Evolutionary conservation across 768 basidiomycete species (phyloP).

Genomic region (Leccinum imitatum): DNA sequence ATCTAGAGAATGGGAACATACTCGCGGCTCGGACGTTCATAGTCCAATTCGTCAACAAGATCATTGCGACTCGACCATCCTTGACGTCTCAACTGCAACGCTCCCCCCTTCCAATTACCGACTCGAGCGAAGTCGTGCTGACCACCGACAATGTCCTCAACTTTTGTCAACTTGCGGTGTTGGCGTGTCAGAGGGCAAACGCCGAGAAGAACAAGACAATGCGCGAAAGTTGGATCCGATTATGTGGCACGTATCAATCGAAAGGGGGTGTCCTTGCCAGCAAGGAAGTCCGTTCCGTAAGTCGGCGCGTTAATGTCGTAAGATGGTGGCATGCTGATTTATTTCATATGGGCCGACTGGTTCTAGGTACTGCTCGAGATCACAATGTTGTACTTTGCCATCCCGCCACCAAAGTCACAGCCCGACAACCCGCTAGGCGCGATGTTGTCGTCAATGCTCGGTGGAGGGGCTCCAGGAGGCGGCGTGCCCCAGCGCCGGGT

Average conservation of each 20-base stretch:
- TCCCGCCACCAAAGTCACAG: slow-evolving; percentile 72
- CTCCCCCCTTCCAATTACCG: slow-evolving; percentile 44
- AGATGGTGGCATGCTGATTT: not conserved
- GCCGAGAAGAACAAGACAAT: slow-evolving; percentile 74
- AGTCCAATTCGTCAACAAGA: slow-evolving; percentile 66
- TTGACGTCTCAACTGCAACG: slow-evolving; percentile 41
- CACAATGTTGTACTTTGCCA: slow-evolving; percentile 78
- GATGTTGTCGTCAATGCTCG: slow-evolving; percentile 87
- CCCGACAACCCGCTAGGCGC: slow-evolving; percentile 82
- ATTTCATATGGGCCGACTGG: not conserved
- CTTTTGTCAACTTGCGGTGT: slow-evolving; percentile 85
- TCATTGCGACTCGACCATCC: slow-evolving; percentile 48
- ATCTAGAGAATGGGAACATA: slow-evolving; percentile 83
- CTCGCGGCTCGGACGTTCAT: slow-evolving; percentile 94
- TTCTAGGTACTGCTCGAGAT: slow-evolving; percentile 66
- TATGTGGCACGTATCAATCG: slow-evolving; percentile 83
- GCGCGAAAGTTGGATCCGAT: slow-evolving; percentile 80
- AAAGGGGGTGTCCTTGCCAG: slow-evolving; percentile 60
- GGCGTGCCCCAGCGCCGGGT: slow-evolving; percentile 29
- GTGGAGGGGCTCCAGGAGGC: slow-evolving; percentile 52
- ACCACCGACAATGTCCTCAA: slow-evolving; percentile 80
- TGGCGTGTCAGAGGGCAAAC: slow-evolving; percentile 84
- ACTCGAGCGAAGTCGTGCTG: slow-evolving; percentile 62
- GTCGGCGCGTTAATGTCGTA: slow-evolving; percentile 23
- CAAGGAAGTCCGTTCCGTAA: slow-evolving; percentile 63